Base-by-base conservation (phyloP, 495 filamentous ascomycete genomes). In the Aspergillus heteromorphus region DNA sequence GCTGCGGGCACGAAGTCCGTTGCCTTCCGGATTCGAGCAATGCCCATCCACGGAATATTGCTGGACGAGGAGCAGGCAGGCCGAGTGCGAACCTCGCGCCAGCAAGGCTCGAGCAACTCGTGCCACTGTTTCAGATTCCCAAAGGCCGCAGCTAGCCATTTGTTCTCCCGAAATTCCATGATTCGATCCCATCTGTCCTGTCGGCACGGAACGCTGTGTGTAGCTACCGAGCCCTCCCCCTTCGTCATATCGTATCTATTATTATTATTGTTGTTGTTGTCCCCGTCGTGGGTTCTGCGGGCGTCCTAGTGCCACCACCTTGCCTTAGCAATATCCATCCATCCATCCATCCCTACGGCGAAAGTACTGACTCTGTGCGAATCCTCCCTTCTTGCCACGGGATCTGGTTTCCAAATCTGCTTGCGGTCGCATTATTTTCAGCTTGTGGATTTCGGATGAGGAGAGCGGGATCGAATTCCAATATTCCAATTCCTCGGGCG, bases 81-180 rank as follows among this genome's bases (percentile, higher is more conserved):
- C 9, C 21, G 16, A 27, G 20, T 29, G 21, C 43, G 23, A 3
- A 27, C 23, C 23, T 27, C 23, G 23, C 43, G 43, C 43, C 21
- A 27, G 43, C 43, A 47, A 47, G 43, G 43, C 43, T 47, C 23
- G 14, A 27, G n/a, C 43, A 27, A 47, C 43, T 47, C 43, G 43
- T 47, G 43, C 43, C 21, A 47, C 11, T 27, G 43, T 47, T 47
- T 47, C 43, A 47, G 43, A 27, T 17, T 47, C 21, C 13, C 21
- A 9, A 29, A 29, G 21, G 43, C 19, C 8, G 43, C 27, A 10
- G 23, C 4, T 3, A 27, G 23, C 23, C 23, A 27, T 27, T 23
- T n/a, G 16, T 47, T 47, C 43, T 47, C 27, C 43, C 23, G 13
- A 14, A 13, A 47, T 47, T 47, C 43, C 27, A 47, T 47, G 20